phyloP scores from a whole-genome alignment of 768 basidiomycete species.

The Sarcodon sp. region DNA sequence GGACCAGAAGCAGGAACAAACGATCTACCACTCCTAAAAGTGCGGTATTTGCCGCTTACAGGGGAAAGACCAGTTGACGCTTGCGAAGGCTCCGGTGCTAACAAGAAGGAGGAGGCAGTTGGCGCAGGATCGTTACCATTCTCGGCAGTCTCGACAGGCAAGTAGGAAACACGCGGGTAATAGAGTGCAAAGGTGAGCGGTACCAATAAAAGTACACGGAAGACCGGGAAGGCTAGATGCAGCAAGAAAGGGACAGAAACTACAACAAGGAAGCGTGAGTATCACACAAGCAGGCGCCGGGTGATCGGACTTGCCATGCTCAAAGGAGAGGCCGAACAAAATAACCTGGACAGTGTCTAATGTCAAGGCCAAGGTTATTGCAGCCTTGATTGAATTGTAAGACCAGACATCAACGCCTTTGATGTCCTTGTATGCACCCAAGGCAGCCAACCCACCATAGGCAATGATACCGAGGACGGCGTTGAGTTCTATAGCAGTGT shows the following conservation, averaged over 20 bases:
- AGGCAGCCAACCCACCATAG: conserved; percentile 57
- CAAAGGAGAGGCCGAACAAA: conserved; percentile 15
- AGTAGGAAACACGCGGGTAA: conserved; percentile 55
- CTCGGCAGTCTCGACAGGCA: conserved; percentile 29
- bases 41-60: conserved; percentile 56
- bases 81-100: conserved; percentile 17
- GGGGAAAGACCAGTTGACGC: conserved; percentile 38
- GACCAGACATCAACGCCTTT: conserved; percentile 60
- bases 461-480: conserved; percentile 56
- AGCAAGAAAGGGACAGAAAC: conserved; percentile 24
- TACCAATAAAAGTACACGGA: conserved; percentile 52
- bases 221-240: conserved; percentile 42
- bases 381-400: conserved; percentile 39
- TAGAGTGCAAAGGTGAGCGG: conserved; percentile 48
- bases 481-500: conserved; percentile 55
- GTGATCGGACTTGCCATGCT: not conserved
- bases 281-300: not conserved
- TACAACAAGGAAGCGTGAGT: conserved; percentile 2
- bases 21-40: conserved; percentile 45
- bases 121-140: conserved; percentile 15
- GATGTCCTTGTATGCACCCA: conserved; percentile 73
- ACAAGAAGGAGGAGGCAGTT: conserved; percentile 39
- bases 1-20: conserved; percentile 37
- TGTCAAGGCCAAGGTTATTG: conserved; percentile 37
- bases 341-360: conserved; percentile 51